Evolutionary conservation across 1,139 yeast species (phyloP).

Genomic region (Yamadazyma aaseri): DNA sequence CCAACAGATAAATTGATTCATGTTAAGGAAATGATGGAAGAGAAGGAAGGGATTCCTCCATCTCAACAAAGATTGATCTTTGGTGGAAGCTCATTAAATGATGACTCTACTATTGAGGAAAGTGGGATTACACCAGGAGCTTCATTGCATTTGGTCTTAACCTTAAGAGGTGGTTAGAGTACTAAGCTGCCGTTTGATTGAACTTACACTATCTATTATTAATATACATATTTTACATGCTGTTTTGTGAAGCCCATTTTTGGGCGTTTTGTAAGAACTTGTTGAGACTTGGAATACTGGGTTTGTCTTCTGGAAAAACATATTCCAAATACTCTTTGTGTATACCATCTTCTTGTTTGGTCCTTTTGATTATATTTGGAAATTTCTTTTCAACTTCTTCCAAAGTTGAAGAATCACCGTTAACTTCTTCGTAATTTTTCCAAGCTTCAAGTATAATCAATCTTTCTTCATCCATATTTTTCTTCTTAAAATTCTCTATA

Average conservation of each 20-base stretch:
- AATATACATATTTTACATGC: neutral
- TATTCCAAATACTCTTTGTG: constrained; percentile 62
- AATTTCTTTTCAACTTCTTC: constrained; percentile 42
- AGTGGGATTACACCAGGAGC: constrained; percentile 75
- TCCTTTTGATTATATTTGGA: constrained; percentile 57
- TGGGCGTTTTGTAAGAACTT: constrained; percentile 64
- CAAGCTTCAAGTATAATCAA: constrained; percentile 61
- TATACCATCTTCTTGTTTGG: constrained; percentile 41
- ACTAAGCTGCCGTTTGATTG: neutral
- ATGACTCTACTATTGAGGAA: constrained; percentile 64
- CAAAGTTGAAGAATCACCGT: constrained; percentile 51
- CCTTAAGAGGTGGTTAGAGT: constrained; percentile 75
- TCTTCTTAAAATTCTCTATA: constrained; percentile 39
- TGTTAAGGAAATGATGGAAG: constrained; percentile 91
- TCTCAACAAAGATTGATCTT: constrained; percentile 89
- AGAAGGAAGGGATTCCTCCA: constrained; percentile 97
- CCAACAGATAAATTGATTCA: constrained; percentile 73
- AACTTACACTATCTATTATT: constrained; percentile 1
- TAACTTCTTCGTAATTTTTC: constrained; percentile 59
- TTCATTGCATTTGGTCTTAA: constrained; percentile 82
- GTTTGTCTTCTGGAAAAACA: constrained; percentile 63
- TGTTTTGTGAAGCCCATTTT: constrained; percentile 45
- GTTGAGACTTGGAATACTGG: constrained; percentile 32
- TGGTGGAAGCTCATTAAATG: constrained; percentile 90
- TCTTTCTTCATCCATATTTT: constrained; percentile 43